phyloP scores from a whole-genome alignment of 2,329 filamentous ascomycete species.

The Venturia oleaginea region DNA sequence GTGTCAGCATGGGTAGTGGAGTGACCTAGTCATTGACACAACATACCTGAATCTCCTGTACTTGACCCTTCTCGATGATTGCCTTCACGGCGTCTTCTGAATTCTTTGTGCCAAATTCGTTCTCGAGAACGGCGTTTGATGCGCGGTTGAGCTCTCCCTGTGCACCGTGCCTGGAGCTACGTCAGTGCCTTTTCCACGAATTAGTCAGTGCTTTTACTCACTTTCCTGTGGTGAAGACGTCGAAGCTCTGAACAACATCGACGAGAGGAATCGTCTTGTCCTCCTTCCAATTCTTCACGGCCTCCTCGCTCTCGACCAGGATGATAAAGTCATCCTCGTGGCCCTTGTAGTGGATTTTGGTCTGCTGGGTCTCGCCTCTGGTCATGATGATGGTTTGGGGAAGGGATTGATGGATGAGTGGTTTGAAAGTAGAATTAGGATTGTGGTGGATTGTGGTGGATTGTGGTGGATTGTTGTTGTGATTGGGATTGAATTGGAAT shows the following conservation, averaged over 20 bases:
- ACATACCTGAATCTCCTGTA: conserved; percentile 51
- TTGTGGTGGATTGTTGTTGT: not conserved
- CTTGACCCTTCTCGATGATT: conserved; percentile 68
- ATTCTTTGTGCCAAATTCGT: conserved; percentile 74
- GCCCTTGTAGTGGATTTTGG: conserved; percentile 84
- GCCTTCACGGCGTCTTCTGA: conserved; percentile 73
- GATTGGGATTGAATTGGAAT: not conserved
- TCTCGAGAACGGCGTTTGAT: conserved; percentile 59
- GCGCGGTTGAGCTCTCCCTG: conserved; percentile 47
- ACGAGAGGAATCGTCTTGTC: conserved; percentile 73
- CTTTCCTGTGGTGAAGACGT: conserved; percentile 86
- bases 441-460: not conserved
- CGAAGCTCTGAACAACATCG: conserved; percentile 79
- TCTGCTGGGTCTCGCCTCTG: conserved; percentile 47
- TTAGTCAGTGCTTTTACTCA: conserved; percentile 41
- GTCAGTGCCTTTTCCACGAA: not conserved
- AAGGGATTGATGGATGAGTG: not conserved
- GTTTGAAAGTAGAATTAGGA: not conserved
- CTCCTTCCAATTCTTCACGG: conserved; percentile 69
- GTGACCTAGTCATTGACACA: not conserved
- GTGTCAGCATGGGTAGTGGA: not conserved
- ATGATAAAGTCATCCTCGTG: conserved; percentile 58
- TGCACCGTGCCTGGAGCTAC: conserved; percentile 60
- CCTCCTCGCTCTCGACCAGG: conserved; percentile 51
- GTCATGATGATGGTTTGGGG: conserved; percentile 22